Evolutionary conservation across 805 yeast species (phyloP), one percentile per base, ranked within the genome.

Genomic region (Ogataea nakhonphanomensis): DNA sequence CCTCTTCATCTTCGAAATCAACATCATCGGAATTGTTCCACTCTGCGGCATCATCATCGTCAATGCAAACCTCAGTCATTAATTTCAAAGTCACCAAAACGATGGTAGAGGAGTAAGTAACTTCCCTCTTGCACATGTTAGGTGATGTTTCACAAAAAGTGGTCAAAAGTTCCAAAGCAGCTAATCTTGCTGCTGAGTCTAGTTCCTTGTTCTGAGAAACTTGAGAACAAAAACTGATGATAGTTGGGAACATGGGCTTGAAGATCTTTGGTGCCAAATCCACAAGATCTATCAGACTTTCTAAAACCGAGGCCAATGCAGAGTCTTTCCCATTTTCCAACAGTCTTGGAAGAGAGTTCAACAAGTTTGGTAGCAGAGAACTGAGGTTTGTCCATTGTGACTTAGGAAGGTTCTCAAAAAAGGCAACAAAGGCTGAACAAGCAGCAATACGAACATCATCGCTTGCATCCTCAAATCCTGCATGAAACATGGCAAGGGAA

Each of bases 261-360:
- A 93, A 93, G 79, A 93, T 78, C 58, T 90, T 91, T 39, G 99
- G 98, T 7, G 97, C 98, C 44, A 90, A 67, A 48, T 84, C 91
- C 8, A 90, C 96, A 44, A 93, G 73, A 53, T 93, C 98, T 40
- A 90, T 88, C 51, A 93, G 70, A 7, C 89, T 76, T 62, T 89
- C 95, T 50, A 93, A 74, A n/a, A 90, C 95, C 5, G 88, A 74
- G 1, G 96, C 82, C 48, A 93, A 74, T 6, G 95, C 86, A 11
- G 74, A 69, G 43, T 87, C 93, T 56, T 88, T 84, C 32, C 91
- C 90, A 55, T 73, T 78, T 47, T 78, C 81, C 44, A 89, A 71
- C 46, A 93, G 77, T 50, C 88, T 81, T 37, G 96, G 96, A 54
- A 93, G 73, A 32, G 95, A 85, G 61, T 87, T 87, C 50, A 93